Evolutionary conservation across 192 early-diverging fungal genomes (phyloP).

Genomic region (Linnemannia zychae): DNA sequence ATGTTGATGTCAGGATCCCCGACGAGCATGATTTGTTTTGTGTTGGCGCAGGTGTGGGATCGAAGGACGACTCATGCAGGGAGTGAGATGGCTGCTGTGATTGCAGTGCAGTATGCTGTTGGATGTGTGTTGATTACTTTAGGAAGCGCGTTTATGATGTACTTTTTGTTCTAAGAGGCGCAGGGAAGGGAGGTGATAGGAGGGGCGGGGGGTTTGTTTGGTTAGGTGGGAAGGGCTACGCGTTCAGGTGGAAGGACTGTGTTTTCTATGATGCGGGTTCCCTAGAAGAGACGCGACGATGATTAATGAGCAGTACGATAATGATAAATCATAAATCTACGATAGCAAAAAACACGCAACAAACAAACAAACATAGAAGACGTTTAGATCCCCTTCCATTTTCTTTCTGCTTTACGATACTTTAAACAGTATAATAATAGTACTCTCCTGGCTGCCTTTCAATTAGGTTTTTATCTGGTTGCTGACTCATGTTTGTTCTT

Average conservation of each 20-base stretch:
- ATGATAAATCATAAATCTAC: too few species aligned
- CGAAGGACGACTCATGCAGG: conserved; percentile 40
- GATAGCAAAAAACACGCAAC: too few species aligned
- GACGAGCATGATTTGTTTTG: conserved; percentile 46
- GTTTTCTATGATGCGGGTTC: too few species aligned
- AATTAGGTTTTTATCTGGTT: too few species aligned
- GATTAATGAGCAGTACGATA: too few species aligned
- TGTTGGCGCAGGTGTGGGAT: conserved; percentile 54
- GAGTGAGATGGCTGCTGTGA: conserved; percentile 45
- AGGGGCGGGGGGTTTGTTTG: not conserved
- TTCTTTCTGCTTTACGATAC: too few species aligned
- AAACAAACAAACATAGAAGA: too few species aligned
- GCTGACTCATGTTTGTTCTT: too few species aligned
- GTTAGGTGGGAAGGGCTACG: not conserved
- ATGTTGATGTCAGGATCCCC: conserved; percentile 42
- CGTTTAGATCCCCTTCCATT: too few species aligned
- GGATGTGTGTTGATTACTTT: conserved; percentile 24
- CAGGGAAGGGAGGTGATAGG: not conserved
- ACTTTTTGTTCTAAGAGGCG: conserved; percentile 40
- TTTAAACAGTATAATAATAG: too few species aligned
- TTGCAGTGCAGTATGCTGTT: conserved; percentile 39
- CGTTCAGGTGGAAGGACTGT: not conserved
- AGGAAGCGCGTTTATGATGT: conserved; percentile 45
- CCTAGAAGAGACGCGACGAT: not conserved
- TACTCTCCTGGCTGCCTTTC: too few species aligned